Evolutionary conservation across 208 protist genomes (phyloP), one percentile per base, ranked within the genome.

Genomic region (Trypanosoma rangeli): DNA sequence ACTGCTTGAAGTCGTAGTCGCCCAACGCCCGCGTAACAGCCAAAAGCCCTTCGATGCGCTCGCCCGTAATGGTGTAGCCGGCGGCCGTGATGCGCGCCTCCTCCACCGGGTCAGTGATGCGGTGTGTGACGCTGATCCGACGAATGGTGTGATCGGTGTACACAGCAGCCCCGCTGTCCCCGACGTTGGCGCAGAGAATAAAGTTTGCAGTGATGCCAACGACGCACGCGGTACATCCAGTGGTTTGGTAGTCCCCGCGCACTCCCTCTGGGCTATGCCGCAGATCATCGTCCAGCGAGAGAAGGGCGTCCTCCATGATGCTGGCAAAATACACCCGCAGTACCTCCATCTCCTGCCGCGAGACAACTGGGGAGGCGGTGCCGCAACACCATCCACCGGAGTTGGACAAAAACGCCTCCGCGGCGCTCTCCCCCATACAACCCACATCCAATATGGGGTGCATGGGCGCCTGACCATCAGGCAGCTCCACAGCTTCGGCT

Each of bases 1-100:
- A 90, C 74, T 95, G 90, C 79, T 95, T 95, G 64, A 95, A 95
- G 70, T 93, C 90, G 61, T 86, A 94, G 72, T 95, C 90, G 28
- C 90, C 90, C 44, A 95, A 64, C 0, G 87, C 90, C 7, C 90
- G 82, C 29, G 90, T 76, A 16, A 95, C 90, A 46, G 87, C 85
- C 28, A 93, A 76, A 44, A 90, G 72, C 39, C 90, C 90, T 60
- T 95, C 90, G 49, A 95, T 94, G 33, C 90, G 78, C 57, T 79
- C 65, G 3, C 77, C 73, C 20, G 61, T 39, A 28, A 93, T 80
- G 37, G 13, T 26, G 74, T 93, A 93, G 20, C 87, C 85, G 1
- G 87, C 89, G 8, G 76, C 86, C 46, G 49, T 56, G 60, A 94
- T 86, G 46, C 89, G 86, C 18, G 56, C 24, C 65, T 66, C 64